These are phyloP conservation scores for Talaromyces funiculosus DNA, from an alignment of 2,329 filamentous ascomycete species.

Conservation along the genomic window DNA sequence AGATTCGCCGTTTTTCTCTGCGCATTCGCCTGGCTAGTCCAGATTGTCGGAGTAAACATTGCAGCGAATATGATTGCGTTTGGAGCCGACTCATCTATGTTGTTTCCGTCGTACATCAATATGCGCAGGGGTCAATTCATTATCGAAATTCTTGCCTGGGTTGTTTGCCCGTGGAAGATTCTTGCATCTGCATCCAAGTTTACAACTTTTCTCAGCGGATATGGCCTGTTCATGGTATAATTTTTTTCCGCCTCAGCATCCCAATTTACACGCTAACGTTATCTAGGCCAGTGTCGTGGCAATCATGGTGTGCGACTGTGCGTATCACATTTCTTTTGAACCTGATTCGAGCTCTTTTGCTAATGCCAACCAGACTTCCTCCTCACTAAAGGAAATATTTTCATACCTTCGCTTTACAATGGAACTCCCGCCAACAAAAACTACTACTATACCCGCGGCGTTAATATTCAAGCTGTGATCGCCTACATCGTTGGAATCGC, in stretches of 20 bases:
- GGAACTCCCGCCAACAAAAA: conserved; percentile 25
- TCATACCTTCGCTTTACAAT: conserved; percentile 29
- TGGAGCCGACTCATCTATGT: conserved; percentile 34
- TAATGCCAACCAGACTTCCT: conserved; percentile 35
- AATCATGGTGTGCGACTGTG: conserved; percentile 47
- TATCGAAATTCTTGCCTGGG: conserved; percentile 50
- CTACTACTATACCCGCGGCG: conserved; percentile 30
- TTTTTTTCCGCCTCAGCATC: no score
- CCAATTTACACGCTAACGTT: no score
- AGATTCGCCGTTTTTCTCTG: conserved; percentile 37
- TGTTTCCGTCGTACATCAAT: conserved; percentile 49
- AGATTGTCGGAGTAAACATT: conserved; percentile 35
- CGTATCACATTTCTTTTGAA: not conserved
- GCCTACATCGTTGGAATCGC: conserved; percentile 31
- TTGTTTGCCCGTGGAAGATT: conserved; percentile 58
- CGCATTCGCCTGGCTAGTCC: conserved; percentile 32
- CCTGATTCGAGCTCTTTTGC: not conserved
- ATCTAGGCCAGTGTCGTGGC: conserved; percentile 40
- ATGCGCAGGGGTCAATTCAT: conserved; percentile 50
- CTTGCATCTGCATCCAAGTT: conserved; percentile 50
- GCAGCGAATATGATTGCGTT: conserved; percentile 34
- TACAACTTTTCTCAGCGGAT: conserved; percentile 57
- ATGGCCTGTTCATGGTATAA: conserved; percentile 56
- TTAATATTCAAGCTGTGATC: conserved; percentile 32
- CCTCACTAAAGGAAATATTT: conserved; percentile 21